Percentiles rank a stretch among this genome's conserved stretches.
Conservation (phyloP, 2,329 filamentous ascomycete genomes). For the Coniochaeta prunicola region DNA sequence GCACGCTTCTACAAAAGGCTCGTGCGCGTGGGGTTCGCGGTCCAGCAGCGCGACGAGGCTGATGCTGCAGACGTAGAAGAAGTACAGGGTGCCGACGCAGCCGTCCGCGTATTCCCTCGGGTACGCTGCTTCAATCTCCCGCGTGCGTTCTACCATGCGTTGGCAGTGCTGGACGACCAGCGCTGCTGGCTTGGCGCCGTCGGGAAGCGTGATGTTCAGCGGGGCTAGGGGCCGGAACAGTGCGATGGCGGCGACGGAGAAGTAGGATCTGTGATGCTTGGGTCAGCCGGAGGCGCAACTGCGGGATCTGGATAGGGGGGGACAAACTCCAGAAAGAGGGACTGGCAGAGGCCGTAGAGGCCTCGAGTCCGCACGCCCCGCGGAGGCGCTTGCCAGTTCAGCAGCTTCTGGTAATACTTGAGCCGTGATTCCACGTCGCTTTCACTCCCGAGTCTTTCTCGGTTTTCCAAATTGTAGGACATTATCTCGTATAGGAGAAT, state of each 20-base stretch:
- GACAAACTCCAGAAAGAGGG: background rate
- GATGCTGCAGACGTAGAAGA: constrained; percentile 3
- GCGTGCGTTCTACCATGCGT: background rate
- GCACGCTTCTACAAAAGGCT: background rate
- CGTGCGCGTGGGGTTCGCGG: background rate
- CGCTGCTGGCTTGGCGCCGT: background rate
- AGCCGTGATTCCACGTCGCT: background rate
- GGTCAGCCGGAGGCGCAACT: background rate
- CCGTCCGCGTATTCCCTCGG: background rate
- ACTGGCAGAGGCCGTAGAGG: background rate
- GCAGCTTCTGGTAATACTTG: background rate
- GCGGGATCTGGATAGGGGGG: background rate
- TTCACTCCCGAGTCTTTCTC: background rate
- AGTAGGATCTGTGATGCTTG: background rate
- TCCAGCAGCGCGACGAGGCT: constrained; percentile 3
- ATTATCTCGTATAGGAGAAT: background rate
- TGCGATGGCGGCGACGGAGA: background rate
- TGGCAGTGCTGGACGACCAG: background rate
- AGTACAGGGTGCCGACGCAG: background rate
- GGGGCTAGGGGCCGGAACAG: background rate
- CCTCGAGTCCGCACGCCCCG: background rate
- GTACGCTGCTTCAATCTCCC: background rate
- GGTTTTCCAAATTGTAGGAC: background rate
- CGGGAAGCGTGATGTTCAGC: background rate
- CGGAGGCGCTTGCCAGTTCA: background rate